Base-by-base conservation (phyloP, 2,329 filamentous ascomycete species). In the Apiospora phragmitis region DNA sequence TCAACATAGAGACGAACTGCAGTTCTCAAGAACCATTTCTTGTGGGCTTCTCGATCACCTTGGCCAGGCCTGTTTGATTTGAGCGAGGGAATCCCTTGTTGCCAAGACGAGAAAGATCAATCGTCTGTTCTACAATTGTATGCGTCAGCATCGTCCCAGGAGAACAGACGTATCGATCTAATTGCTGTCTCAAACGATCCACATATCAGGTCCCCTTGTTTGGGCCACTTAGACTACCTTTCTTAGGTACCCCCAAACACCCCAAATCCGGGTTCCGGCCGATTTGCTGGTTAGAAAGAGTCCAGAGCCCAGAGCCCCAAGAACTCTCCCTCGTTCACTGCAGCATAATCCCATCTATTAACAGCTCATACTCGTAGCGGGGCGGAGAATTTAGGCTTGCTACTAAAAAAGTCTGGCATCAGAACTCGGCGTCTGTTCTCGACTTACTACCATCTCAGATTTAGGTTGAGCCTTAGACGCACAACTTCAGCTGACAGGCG, bases 371-470 rank as follows among this genome's bases (percentile, higher is more conserved):
- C 55, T 62, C 32, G 55, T 62, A 38, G 55, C 55, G 55, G 32
- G 55, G 55, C 55, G 55, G 55, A 62, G 55, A 62, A 62, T 62
- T 62, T 62, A 62, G 55, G 55, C 32, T 62, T 62, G 55, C 55
- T n/a, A 38, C 55, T 62, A 62, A 35, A 38, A 55, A 62, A 38
- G 55, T 38, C 32, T 38, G 55, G 55, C 55, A 62, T 38, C 55
- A 62, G 55, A 62, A 62, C 18, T 62, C 32, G 55, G 55, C 55
- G 55, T 62, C 55, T 62, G 55, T 38, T 62, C 55, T 62, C 55
- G 55, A 62, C 55, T 62, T 62, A 62, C 55, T 62, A 62, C 55
- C 55, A n/a, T 62, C 55, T 38, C 55, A 62, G 55, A 62, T 38
- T 62, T 62, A 62, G 55, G 55, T 62, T 62, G 55, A 38, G 55